Percentiles rank a stretch among this genome's conserved stretches.
These are phyloP conservation scores for Phaeomoniella chlamydospora DNA, from an alignment of 2,329 filamentous ascomycete species.

Conservation along the genomic window DNA sequence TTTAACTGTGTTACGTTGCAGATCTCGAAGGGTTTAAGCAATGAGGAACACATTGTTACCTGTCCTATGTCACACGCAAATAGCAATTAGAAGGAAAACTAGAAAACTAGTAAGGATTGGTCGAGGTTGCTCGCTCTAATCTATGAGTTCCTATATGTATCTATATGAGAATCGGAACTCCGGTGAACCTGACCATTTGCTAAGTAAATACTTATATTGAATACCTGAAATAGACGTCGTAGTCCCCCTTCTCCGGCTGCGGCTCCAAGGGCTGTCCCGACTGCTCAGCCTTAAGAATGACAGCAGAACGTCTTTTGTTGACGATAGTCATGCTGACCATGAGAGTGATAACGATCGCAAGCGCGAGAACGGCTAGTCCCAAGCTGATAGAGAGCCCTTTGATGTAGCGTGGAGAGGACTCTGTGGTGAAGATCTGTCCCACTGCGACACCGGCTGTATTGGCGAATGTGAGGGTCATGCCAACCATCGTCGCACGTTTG, in stretches of 20 bases:
- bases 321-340: slow-evolving; percentile 14
- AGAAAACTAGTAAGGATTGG: no score
- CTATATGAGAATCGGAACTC: slow-evolving; percentile 18
- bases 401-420: slow-evolving; percentile 16
- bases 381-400: slow-evolving; percentile 16
- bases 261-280: no score
- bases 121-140: no score
- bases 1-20: no score
- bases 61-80: no score
- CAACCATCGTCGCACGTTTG: slow-evolving; percentile 31
- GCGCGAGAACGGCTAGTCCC: slow-evolving; percentile 12
- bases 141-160: slow-evolving; percentile 1
- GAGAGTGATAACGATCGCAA: slow-evolving; percentile 12
- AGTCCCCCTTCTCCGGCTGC: slow-evolving; percentile 14
- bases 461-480: slow-evolving; percentile 30
- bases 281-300: no score
- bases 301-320: slow-evolving; percentile 14
- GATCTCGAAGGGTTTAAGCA: no score
- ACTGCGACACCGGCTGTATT: slow-evolving; percentile 34
- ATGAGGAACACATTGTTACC: no score
- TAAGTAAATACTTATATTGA: no score
- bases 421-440: slow-evolving; percentile 27
- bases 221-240: slow-evolving; percentile 15
- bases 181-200: slow-evolving; percentile 20
- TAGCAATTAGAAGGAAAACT: no score